Base-by-base conservation (phyloP, 169 alveolate species). In the Cryptosporidium andersoni region DNA sequence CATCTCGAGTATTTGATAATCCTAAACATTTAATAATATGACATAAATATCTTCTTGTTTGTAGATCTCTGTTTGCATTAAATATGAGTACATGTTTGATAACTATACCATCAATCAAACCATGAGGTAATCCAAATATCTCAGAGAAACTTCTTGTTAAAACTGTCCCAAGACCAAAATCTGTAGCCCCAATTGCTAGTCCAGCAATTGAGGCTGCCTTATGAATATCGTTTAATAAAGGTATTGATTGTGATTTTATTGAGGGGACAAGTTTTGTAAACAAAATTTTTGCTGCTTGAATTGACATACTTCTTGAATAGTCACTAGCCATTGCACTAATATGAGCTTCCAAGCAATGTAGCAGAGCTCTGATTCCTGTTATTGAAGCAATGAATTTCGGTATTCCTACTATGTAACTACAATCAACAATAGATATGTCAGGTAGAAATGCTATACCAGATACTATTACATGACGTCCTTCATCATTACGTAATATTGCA, bases 401-500 rank as follows among this genome's bases (percentile, higher is more conserved):
- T 14, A 74, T 74, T 2, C 56, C 60, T 36, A 39, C 45, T 14
- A 74, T 74, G 25, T 58, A 74, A 40, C 67, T 74, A 25, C 74
- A 74, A 51, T 74, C 85, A 14, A 74, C 39, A 3, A 74, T 58
- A 5, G 85, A 56, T 40, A 74, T 74, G 42, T 74, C 85, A 9
- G 85, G 85, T n/a, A 74, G 60, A 37, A 74, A 43, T n/a, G 85
- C 85, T 55, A 74, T 64, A 7, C 85, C 85, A 3, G 85, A 74
- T 8, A 74, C 85, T 36, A 74, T 53, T 14, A 74, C 56, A 16
- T 74, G 74, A 3, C 67, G 55, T 40, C 85, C 85, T 16, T 74
- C 85, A 74, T 55, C 67, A 74, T 74, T 74, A 40, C 85, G 39
- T n/a, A 74, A 56, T 9, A 74, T 68, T 16, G 85, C 85, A 8